Conservation (phyloP, 805 yeast genomes). For the Blastobotrys attinorum region DNA sequence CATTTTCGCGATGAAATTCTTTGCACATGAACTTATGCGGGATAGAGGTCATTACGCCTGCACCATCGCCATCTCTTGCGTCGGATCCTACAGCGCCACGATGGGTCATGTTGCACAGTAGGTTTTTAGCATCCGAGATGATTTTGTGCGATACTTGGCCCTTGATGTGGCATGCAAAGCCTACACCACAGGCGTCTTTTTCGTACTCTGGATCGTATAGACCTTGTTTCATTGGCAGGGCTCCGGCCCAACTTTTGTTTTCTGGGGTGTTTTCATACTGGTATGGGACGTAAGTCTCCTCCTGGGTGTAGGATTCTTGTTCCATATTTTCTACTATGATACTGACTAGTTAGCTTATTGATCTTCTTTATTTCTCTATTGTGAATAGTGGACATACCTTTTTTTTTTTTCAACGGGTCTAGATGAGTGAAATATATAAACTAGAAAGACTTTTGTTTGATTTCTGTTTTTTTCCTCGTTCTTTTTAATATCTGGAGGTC, state of each 20-base stretch:
- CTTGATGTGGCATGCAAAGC: conserved; percentile 91
- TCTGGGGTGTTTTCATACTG: conserved; percentile 66
- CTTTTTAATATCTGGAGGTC: too few relatives aligned
- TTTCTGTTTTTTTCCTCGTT: too few relatives aligned
- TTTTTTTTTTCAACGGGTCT: too few relatives aligned
- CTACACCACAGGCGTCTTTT: conserved; percentile 98
- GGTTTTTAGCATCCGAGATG: conserved; percentile 75
- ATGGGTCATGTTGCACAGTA: conserved; percentile 96
- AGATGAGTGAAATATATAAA: too few relatives aligned
- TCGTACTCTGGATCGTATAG: conserved; percentile 90
- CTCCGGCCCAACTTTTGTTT: conserved; percentile 77
- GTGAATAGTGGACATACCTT: too few relatives aligned
- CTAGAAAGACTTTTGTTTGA: too few relatives aligned
- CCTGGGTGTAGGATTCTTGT: too few relatives aligned
- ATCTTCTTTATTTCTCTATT: too few relatives aligned
- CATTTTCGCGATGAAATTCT: conserved; percentile 69
- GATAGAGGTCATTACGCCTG: conserved; percentile 88
- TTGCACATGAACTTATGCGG: conserved; percentile 82
- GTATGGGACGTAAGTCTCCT: conserved; percentile 32
- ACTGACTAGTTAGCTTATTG: too few relatives aligned
- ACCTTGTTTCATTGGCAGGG: conserved; percentile 80
- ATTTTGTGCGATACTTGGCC: conserved; percentile 85
- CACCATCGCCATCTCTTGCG: conserved; percentile 98
- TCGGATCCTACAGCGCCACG: conserved; percentile 97
- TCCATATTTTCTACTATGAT: background rate